Conservation (phyloP, 768 basidiomycete genomes). For the Coprinellus aureogranulatus region DNA sequence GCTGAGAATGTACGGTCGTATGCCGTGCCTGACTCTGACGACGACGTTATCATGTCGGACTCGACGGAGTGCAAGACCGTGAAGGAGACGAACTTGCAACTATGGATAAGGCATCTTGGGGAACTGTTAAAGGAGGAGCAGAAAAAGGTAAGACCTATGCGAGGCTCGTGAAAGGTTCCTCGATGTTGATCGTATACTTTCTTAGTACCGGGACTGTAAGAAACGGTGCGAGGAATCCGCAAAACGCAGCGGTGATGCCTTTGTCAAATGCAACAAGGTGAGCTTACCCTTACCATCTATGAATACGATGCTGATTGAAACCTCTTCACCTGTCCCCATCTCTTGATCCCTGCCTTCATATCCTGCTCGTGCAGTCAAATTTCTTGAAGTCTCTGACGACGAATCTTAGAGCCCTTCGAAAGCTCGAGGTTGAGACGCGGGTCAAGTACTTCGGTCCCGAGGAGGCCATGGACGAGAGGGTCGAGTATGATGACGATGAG, state of each 20-base stretch:
- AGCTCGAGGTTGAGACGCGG: constrained; percentile 53
- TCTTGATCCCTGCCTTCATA: neutral
- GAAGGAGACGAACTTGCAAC: constrained; percentile 48
- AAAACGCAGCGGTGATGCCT: constrained; percentile 38
- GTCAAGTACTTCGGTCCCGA: constrained; percentile 27
- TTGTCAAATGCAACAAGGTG: constrained; percentile 57
- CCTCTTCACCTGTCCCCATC: neutral
- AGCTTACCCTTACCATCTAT: too few relatives aligned
- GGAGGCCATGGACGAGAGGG: constrained; percentile 36
- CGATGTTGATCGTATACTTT: constrained; percentile 6
- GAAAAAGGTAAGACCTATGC: constrained; percentile 52
- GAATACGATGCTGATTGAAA: neutral
- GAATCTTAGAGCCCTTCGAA: constrained; percentile 62
- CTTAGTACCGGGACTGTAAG: constrained; percentile 64
- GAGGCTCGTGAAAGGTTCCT: neutral
- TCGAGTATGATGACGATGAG: constrained; percentile 55
- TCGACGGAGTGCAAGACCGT: constrained; percentile 17
- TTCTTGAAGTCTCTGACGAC: constrained; percentile 62
- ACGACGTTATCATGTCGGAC: constrained; percentile 39
- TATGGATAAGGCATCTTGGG: constrained; percentile 68
- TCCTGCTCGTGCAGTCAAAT: constrained; percentile 46
- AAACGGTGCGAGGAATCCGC: constrained; percentile 47
- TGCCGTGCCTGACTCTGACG: constrained; percentile 67
- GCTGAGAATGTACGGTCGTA: constrained; percentile 57
- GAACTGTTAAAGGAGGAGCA: constrained; percentile 63